These are phyloP conservation scores for Vanderwaltozyma polyspora DNA, from an alignment of 805 yeast species.

Conservation along the genomic window DNA sequence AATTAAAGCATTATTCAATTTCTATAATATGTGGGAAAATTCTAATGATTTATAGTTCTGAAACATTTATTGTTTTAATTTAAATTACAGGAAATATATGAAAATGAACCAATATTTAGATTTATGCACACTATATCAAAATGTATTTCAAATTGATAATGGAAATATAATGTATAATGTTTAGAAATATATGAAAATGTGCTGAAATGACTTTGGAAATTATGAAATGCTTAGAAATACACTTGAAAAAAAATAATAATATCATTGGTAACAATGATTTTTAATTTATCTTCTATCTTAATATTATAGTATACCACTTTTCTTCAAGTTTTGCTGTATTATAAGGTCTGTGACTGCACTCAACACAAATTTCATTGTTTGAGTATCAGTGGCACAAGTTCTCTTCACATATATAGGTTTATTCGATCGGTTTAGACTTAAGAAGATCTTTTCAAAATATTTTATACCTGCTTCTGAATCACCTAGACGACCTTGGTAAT, in stretches of 20 bases:
- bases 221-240: no score
- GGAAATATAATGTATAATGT: no score
- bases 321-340: constrained; percentile 68
- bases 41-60: no score
- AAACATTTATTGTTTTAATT: no score
- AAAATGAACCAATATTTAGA: no score
- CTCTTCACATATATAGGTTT: constrained; percentile 81
- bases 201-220: no score
- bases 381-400: constrained; percentile 92
- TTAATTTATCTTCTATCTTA: not conserved
- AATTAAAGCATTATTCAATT: no score
- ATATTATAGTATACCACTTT: constrained; percentile 65
- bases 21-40: no score
- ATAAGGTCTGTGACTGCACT: constrained; percentile 89
- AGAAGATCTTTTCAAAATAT: constrained; percentile 60
- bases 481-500: constrained; percentile 53
- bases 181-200: no score
- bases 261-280: not conserved
- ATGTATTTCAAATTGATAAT: no score
- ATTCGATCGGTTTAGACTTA: constrained; percentile 48
- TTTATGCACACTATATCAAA: no score
- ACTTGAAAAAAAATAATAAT: not conserved
- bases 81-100: no score
- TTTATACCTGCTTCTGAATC: constrained; percentile 56
- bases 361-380: constrained; percentile 79